Evolutionary conservation across 768 basidiomycete species (phyloP).

Genomic region (Leccinum disarticulatum): DNA sequence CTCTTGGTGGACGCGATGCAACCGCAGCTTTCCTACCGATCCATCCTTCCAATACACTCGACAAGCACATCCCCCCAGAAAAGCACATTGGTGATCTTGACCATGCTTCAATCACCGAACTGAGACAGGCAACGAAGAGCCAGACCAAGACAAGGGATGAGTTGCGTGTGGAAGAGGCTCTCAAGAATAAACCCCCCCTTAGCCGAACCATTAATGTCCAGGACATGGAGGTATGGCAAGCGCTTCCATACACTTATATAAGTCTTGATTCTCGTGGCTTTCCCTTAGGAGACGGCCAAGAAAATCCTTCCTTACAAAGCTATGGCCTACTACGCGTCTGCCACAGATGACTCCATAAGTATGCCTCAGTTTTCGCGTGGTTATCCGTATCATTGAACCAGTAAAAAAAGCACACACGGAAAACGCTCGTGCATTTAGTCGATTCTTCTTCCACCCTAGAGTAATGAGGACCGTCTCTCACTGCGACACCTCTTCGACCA

Average conservation of each 20-base stretch:
- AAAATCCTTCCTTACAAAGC: slow-evolving; percentile 72
- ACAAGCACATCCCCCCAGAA: slow-evolving; percentile 63
- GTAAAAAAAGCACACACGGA: slow-evolving; percentile 53
- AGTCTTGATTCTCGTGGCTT: not conserved
- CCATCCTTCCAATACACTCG: slow-evolving; percentile 80
- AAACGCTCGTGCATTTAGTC: slow-evolving; percentile 74
- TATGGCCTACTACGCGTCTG: slow-evolving; percentile 81
- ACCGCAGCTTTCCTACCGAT: slow-evolving; percentile 75
- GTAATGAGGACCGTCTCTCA: slow-evolving; percentile 67
- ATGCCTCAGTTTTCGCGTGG: slow-evolving; percentile 24
- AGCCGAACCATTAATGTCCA: slow-evolving; percentile 67
- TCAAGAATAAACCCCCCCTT: slow-evolving; percentile 61
- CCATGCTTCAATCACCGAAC: slow-evolving; percentile 38
- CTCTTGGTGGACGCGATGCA: slow-evolving; percentile 86
- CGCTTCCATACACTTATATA: not conserved
- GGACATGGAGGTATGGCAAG: slow-evolving; percentile 71
- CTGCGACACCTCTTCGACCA: slow-evolving; percentile 71
- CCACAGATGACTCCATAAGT: slow-evolving; percentile 85
- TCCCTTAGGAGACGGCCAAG: slow-evolving; percentile 61
- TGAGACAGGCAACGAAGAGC: slow-evolving; percentile 40
- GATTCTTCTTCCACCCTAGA: slow-evolving; percentile 86
- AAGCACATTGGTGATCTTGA: slow-evolving; percentile 74
- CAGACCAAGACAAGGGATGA: slow-evolving; percentile 66
- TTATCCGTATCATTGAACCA: slow-evolving; percentile 18
- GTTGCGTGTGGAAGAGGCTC: slow-evolving; percentile 61